These are phyloP conservation scores for Russula sp. DNA, from an alignment of 768 basidiomycete genomes.

Conservation along the genomic window DNA sequence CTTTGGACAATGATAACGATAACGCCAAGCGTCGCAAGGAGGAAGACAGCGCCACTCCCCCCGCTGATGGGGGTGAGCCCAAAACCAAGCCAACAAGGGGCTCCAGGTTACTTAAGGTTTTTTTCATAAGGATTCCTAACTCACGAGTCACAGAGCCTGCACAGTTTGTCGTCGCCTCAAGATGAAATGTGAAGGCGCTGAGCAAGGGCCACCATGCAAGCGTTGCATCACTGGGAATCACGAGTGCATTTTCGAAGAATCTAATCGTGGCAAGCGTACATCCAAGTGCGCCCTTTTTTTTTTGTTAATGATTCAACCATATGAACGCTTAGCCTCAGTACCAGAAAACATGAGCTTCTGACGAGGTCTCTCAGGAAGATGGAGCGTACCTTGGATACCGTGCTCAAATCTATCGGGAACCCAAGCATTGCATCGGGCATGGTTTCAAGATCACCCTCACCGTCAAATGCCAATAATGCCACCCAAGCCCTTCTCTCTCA, in stretches of 20 bases:
- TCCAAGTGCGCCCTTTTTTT: conserved; percentile 49
- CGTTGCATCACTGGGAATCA: conserved; percentile 72
- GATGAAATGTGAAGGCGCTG: conserved; percentile 90
- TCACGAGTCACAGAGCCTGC: conserved; percentile 56
- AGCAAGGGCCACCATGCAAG: conserved; percentile 87
- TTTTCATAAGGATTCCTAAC: conserved; percentile 16
- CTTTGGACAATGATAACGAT: conserved; percentile 44
- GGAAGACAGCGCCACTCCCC: conserved; percentile 43
- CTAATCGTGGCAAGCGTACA: conserved; percentile 86
- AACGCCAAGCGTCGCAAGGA: conserved; percentile 39
- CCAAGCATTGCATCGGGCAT: conserved; percentile 71
- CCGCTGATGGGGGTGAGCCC: conserved; percentile 46
- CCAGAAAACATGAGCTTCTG: conserved; percentile 77
- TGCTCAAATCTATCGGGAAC: conserved; percentile 81
- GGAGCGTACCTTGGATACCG: conserved; percentile 89
- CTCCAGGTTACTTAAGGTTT: conserved; percentile 47
- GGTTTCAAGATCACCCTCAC: conserved; percentile 77
- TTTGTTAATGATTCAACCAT: conserved; percentile 14
- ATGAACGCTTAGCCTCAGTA: conserved; percentile 28
- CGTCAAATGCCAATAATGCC: conserved; percentile 29
- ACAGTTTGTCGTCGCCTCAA: conserved; percentile 87
- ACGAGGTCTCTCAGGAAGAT: conserved; percentile 81
- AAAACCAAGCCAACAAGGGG: conserved; percentile 84
- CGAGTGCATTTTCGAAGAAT: conserved; percentile 96
- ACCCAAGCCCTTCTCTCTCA: conserved; percentile 20